phyloP scores from a whole-genome alignment of 371 early-diverging fungal genomes.

The Paraphysoderma sedebokerense region DNA sequence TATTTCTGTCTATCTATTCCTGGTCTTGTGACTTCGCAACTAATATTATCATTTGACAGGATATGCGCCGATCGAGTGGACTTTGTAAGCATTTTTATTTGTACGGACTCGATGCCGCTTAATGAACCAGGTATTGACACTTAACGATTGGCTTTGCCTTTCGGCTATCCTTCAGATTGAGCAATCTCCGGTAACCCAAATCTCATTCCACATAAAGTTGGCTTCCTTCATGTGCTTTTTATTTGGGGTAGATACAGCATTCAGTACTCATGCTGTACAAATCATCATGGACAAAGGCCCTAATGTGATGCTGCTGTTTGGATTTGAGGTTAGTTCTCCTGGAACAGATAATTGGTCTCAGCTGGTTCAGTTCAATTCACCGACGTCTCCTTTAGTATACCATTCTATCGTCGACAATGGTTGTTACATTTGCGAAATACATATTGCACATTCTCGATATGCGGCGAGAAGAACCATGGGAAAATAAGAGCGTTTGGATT shows the following conservation, averaged over 20 bases:
- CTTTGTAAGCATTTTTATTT: slow-evolving; percentile 41
- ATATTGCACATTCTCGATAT: slow-evolving; percentile 67
- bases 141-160: too few species aligned
- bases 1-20: too few species aligned
- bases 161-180: slow-evolving; percentile 57
- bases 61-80: slow-evolving; percentile 77
- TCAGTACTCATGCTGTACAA: slow-evolving; percentile 47
- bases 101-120: neutral
- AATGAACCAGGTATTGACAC: neutral
- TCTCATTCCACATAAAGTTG: slow-evolving; percentile 48
- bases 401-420: slow-evolving; percentile 50
- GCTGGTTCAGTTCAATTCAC: neutral
- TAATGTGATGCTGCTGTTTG: slow-evolving; percentile 87
- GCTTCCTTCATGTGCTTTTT: slow-evolving; percentile 42
- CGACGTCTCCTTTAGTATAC: slow-evolving; percentile 41
- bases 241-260: slow-evolving; percentile 38
- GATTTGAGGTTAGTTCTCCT: slow-evolving; percentile 56
- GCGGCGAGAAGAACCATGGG: slow-evolving; percentile 73
- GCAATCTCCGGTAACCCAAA: slow-evolving; percentile 45
- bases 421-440: slow-evolving; percentile 62
- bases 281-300: slow-evolving; percentile 43
- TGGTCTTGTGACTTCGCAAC: too few species aligned
- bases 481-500: slow-evolving; percentile 74
- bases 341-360: neutral
- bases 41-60: too few species aligned